phyloP scores from a whole-genome alignment of 192 early-diverging fungal species.

The Coemansia sp. region DNA sequence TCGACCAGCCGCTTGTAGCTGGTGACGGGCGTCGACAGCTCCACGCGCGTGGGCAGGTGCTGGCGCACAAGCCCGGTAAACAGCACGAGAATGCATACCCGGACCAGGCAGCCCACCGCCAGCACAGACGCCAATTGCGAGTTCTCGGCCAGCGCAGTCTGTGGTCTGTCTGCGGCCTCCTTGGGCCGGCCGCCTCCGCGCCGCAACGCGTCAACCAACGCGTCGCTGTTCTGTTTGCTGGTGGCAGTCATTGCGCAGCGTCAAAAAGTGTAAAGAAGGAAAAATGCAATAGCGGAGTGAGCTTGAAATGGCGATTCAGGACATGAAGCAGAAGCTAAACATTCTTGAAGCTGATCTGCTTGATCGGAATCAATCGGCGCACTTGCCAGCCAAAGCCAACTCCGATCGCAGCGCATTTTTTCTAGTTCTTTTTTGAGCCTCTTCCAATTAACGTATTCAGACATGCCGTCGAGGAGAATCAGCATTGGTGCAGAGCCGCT shows the following conservation, averaged over 20 bases:
- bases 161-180: background rate
- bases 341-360: too few species aligned
- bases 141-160: conserved; percentile 10
- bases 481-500: conserved; percentile 39
- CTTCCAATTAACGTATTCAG: too few species aligned
- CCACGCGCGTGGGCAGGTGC: conserved; percentile 59
- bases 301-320: too few species aligned
- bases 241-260: background rate
- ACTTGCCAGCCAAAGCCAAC: too few species aligned
- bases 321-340: too few species aligned
- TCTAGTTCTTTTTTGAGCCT: too few species aligned
- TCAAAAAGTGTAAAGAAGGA: background rate
- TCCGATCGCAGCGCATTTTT: too few species aligned
- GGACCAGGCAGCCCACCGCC: conserved; percentile 17
- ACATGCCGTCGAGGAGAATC: conserved; percentile 20
- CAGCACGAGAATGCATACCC: conserved; percentile 51
- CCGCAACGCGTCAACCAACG: background rate
- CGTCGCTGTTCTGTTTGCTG: background rate
- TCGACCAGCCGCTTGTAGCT: conserved; percentile 84
- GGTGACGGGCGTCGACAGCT: conserved; percentile 85
- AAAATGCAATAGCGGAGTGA: conserved; percentile 1
- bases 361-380: background rate
- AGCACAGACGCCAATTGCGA: conserved; percentile 15
- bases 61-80: conserved; percentile 31
- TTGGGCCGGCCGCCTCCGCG: background rate